Evolutionary conservation across 108 stramenopile species (phyloP).

Genomic region (Pseudonitzschia pungens): DNA sequence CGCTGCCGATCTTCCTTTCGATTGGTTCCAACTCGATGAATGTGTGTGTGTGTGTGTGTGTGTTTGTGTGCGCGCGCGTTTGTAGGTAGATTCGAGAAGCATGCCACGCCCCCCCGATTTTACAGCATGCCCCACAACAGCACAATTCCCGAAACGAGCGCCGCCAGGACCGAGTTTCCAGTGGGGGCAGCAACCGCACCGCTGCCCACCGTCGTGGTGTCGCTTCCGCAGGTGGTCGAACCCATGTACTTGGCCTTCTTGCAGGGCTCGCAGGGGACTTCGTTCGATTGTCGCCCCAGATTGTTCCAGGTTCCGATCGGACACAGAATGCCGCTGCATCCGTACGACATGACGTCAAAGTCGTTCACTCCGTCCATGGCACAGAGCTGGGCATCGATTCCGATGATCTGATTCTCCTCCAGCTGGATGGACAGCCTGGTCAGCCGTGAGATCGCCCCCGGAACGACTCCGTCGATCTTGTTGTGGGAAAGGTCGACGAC

Average conservation of each 20-base stretch:
- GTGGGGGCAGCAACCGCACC: background rate
- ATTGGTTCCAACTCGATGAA: too few species aligned
- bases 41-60: too few species aligned
- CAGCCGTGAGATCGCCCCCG: constrained; percentile 45
- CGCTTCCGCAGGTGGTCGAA: constrained; percentile 15
- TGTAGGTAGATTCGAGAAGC: too few species aligned
- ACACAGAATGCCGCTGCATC: constrained; percentile 77
- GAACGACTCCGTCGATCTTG: constrained; percentile 52
- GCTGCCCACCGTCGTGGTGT: background rate
- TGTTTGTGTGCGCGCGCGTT: too few species aligned
- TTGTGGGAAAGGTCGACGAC: constrained; percentile 43
- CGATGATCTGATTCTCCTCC: constrained; percentile 32
- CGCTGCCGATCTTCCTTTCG: too few species aligned
- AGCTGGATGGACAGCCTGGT: constrained; percentile 28
- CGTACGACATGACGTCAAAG: constrained; percentile 46
- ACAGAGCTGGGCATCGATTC: constrained; percentile 34
- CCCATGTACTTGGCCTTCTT: constrained; percentile 33
- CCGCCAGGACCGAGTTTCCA: too few species aligned
- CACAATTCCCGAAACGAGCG: too few species aligned
- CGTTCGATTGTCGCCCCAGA: constrained; percentile 54
- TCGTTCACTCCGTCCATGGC: constrained; percentile 40
- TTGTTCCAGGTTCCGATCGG: constrained; percentile 67
- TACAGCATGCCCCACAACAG: too few species aligned
- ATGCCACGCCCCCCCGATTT: too few species aligned
- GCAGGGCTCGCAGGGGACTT: constrained; percentile 43